Conservation (phyloP, 2,329 filamentous ascomycete genomes). For the Corniculantispora saksenae region DNA sequence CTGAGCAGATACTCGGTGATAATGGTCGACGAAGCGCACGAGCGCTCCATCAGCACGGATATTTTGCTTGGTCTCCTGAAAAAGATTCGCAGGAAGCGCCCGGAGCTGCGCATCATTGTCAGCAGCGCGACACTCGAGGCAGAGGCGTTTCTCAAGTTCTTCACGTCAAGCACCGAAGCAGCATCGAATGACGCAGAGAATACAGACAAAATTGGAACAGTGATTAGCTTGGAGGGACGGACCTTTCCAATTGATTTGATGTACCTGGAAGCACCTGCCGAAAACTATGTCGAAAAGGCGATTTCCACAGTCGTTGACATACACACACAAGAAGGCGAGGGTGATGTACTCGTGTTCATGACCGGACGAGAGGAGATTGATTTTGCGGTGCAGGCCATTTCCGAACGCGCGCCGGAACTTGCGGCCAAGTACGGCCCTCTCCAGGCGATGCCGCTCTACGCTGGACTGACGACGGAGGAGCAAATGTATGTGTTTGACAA, state of each 20-base stretch:
- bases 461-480: constrained; percentile 84
- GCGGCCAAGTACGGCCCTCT: constrained; percentile 34
- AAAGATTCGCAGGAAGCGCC: constrained; percentile 79
- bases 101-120: constrained; percentile 83
- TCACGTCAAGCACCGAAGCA: constrained; percentile 48
- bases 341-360: constrained; percentile 88
- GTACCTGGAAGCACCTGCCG: constrained; percentile 74
- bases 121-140: constrained; percentile 94
- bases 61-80: constrained; percentile 90
- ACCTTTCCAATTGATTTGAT: constrained; percentile 87
- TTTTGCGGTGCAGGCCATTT: constrained; percentile 73
- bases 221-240: constrained; percentile 83
- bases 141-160: constrained; percentile 81
- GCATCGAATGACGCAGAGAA: constrained; percentile 30
- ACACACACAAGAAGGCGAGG: constrained; percentile 75
- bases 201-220: constrained; percentile 41
- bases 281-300: constrained; percentile 84
- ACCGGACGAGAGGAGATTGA: constrained; percentile 95
- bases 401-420: constrained; percentile 68
- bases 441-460: constrained; percentile 72
- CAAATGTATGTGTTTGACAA: constrained; percentile 95
- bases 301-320: constrained; percentile 86
- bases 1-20: constrained; percentile 90
- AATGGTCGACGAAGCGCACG: constrained; percentile 97
- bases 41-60: constrained; percentile 89